These are phyloP conservation scores for Venturia effusa DNA, from an alignment of 2,329 filamentous ascomycete genomes.

Conservation along the genomic window DNA sequence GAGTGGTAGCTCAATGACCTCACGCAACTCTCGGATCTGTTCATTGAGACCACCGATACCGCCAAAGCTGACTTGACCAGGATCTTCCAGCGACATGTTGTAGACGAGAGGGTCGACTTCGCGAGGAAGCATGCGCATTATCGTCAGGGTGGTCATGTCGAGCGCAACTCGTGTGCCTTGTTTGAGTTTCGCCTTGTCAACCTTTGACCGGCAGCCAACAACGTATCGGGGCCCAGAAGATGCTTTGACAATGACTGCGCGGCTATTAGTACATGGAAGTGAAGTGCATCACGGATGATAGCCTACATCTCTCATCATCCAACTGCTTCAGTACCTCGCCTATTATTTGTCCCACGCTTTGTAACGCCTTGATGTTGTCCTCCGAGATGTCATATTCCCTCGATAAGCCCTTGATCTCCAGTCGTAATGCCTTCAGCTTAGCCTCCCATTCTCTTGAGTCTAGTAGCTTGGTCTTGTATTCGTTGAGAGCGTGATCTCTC, in stretches of 20 bases:
- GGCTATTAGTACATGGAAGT: not conserved
- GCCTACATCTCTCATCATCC: constrained; percentile 94
- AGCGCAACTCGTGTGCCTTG: constrained; percentile 95
- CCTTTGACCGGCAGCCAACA: constrained; percentile 94
- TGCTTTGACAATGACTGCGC: constrained; percentile 88
- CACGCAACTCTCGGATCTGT: constrained; percentile 91
- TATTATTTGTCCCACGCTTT: constrained; percentile 98
- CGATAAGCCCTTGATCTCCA: constrained; percentile 93
- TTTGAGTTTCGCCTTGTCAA: constrained; percentile 94
- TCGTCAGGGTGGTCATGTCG: constrained; percentile 98
- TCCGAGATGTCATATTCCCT: constrained; percentile 95
- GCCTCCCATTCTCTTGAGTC: constrained; percentile 98
- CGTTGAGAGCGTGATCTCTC: constrained; percentile 39
- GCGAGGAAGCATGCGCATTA: constrained; percentile 98
- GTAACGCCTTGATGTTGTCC: constrained; percentile 98
- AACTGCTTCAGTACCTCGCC: constrained; percentile 98
- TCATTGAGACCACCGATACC: constrained; percentile 97
- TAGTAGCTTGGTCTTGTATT: constrained; percentile 48
- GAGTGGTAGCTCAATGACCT: constrained; percentile 93
- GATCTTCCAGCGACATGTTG: constrained; percentile 99
- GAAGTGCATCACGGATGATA: not conserved
- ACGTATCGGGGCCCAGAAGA: constrained; percentile 96
- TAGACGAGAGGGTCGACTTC: constrained; percentile 98
- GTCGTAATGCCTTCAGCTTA: constrained; percentile 84
- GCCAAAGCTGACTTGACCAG: constrained; percentile 92